A percentile compares a stretch with the other conserved stretches of the same genome.
Evolutionary conservation across 225 moss, liverwort and hornwort species (phyloP).

Genomic region (Pleurozium schreberi): DNA sequence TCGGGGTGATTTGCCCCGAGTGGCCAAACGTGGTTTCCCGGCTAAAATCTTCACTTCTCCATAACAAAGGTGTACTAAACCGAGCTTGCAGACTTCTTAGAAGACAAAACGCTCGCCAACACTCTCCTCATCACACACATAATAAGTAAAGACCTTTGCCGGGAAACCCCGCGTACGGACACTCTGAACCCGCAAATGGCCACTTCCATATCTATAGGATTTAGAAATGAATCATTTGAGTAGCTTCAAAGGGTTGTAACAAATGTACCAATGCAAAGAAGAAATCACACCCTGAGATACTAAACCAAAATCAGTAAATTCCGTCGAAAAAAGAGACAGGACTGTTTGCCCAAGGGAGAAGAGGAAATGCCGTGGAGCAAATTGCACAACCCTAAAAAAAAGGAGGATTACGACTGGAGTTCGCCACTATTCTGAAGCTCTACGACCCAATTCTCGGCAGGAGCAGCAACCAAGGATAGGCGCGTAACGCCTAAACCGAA

Average conservation of each 20-base stretch:
- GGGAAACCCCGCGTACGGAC: not conserved
- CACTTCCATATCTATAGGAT: not conserved
- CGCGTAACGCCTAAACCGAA: not conserved
- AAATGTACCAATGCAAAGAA: not conserved
- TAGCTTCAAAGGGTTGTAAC: not conserved
- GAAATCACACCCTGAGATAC: not conserved
- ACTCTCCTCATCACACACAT: not conserved
- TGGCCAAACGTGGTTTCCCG: not conserved
- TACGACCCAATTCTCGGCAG: not conserved
- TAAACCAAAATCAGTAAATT: not conserved
- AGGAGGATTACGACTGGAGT: not conserved
- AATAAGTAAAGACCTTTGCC: not conserved
- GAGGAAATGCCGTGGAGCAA: not conserved
- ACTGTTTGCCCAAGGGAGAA: not conserved
- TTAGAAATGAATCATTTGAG: not conserved
- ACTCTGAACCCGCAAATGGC: not conserved
- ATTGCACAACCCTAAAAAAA: not conserved
- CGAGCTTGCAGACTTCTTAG: not conserved
- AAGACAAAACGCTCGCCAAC: not conserved
- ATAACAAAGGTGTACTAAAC: not conserved
- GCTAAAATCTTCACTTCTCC: not conserved
- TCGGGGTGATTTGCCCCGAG: not conserved
- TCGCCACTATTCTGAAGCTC: not conserved
- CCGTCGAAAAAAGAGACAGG: not conserved
- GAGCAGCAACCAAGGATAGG: not conserved